A percentile compares a stretch with the other conserved stretches of the same genome.
phyloP scores from a whole-genome alignment of 305 asterid species.

The Striga hermonthica region DNA sequence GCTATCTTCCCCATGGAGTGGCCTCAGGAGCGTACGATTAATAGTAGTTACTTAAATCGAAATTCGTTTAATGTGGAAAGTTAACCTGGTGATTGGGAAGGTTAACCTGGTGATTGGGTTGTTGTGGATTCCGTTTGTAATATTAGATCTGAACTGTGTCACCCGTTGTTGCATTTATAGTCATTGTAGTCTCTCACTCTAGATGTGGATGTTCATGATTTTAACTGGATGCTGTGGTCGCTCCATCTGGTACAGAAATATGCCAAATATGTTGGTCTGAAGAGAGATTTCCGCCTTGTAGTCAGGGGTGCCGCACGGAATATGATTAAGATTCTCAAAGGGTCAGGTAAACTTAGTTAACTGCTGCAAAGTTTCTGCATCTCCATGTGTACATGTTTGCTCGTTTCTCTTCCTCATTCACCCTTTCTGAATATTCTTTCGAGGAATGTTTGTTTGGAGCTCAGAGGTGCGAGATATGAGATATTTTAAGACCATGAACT shows the following conservation, averaged over 20 bases:
- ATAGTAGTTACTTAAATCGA: background rate
- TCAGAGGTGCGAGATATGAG: conserved; percentile 17
- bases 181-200: conserved; percentile 2
- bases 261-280: conserved; percentile 86
- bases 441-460: conserved; percentile 11
- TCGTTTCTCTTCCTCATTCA: conserved; percentile 18
- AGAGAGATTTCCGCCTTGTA: conserved; percentile 91
- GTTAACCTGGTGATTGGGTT: conserved; percentile 10
- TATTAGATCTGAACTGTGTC: conserved; percentile 3
- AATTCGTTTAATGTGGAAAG: background rate
- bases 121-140: conserved; percentile 8
- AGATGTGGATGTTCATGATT: conserved; percentile 22
- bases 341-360: conserved; percentile 59
- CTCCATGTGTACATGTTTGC: background rate
- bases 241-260: conserved; percentile 57
- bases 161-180: conserved; percentile 10
- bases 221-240: conserved; percentile 10
- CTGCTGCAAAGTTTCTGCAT: conserved; percentile 20
- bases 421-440: conserved; percentile 15
- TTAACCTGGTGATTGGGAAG: conserved; percentile 5
- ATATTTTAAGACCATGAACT: conserved; percentile 9
- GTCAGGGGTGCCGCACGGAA: conserved; percentile 95
- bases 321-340: conserved; percentile 84
- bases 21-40: background rate
- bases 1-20: background rate